Evolutionary conservation across 257 asterid genomes (phyloP).

Genomic region (Nicotiana noctiflora): DNA sequence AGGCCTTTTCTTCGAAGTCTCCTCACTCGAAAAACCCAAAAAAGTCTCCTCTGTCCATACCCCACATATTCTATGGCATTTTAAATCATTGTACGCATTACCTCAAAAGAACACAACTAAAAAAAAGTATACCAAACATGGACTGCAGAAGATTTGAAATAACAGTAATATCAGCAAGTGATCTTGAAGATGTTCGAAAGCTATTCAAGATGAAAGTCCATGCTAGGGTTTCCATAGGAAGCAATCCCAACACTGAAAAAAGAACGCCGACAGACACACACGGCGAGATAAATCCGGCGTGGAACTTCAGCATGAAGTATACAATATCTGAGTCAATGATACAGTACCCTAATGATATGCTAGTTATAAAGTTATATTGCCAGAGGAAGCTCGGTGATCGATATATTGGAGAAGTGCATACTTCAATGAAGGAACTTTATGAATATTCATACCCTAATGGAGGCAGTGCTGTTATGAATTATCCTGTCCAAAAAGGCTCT

Average conservation of each 20-base stretch:
- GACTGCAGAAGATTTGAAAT: constrained; percentile 10
- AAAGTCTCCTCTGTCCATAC: background rate
- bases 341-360: constrained; percentile 17
- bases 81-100: background rate
- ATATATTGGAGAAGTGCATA: constrained; percentile 58
- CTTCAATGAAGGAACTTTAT: constrained; percentile 54
- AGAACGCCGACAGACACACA: constrained; percentile 29
- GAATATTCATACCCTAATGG: constrained; percentile 32
- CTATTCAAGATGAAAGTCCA: constrained; percentile 60
- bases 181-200: constrained; percentile 42
- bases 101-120: background rate
- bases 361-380: constrained; percentile 50
- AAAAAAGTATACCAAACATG: too few relatives aligned
- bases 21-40: background rate
- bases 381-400: constrained; percentile 59
- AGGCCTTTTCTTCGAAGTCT: background rate
- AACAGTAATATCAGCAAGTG: constrained; percentile 50
- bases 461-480: constrained; percentile 40
- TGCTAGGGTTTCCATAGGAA: constrained; percentile 48
- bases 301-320: constrained; percentile 56
- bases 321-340: constrained; percentile 42
- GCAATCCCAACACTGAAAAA: constrained; percentile 17
- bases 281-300: constrained; percentile 49
- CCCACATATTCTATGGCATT: background rate
- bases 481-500: constrained; percentile 50